Conservation (phyloP, 2,329 filamentous ascomycete species). For the Hymenoscyphus salicellus region DNA sequence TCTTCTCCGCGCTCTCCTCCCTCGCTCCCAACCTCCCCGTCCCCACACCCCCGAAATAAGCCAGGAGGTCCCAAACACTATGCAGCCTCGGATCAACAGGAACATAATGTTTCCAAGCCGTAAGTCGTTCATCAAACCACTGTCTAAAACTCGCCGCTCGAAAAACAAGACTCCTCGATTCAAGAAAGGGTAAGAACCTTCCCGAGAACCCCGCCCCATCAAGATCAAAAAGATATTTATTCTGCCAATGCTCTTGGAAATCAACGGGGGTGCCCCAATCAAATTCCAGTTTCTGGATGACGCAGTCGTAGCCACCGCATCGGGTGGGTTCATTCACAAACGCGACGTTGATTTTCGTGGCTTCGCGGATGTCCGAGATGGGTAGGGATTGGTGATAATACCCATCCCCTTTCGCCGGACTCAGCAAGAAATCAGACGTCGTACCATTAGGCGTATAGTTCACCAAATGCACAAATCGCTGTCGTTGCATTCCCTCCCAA, state of each 20-base stretch:
- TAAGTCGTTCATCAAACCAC: slow-evolving; percentile 61
- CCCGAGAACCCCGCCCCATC: slow-evolving; percentile 54
- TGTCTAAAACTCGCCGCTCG: slow-evolving; percentile 61
- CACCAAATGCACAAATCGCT: slow-evolving; percentile 55
- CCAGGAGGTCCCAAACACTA: slow-evolving; percentile 25
- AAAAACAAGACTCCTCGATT: slow-evolving; percentile 49
- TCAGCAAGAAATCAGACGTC: slow-evolving; percentile 23
- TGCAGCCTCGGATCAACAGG: slow-evolving; percentile 51
- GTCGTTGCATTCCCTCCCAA: slow-evolving; percentile 58
- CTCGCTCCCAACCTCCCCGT: slow-evolving; percentile 8
- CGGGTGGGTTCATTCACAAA: slow-evolving; percentile 41
- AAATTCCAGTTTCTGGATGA: slow-evolving; percentile 35
- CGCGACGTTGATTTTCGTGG: slow-evolving; percentile 36
- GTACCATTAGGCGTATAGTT: slow-evolving; percentile 45
- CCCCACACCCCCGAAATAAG: slow-evolving; percentile 31
- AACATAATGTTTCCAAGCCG: slow-evolving; percentile 62
- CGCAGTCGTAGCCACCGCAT: slow-evolving; percentile 38
- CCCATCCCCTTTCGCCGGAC: slow-evolving; percentile 34
- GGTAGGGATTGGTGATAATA: slow-evolving; percentile 42
- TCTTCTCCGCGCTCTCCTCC: slow-evolving; percentile 43
- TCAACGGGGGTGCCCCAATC: slow-evolving; percentile 23
- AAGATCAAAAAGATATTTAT: slow-evolving; percentile 57
- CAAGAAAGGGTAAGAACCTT: slow-evolving; percentile 50
- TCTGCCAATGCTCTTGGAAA: slow-evolving; percentile 40
- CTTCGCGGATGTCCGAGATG: slow-evolving; percentile 36